These are phyloP conservation scores for Hypseocharis bilobata DNA, from an alignment of 441 rosid species.

Conservation along the genomic window DNA sequence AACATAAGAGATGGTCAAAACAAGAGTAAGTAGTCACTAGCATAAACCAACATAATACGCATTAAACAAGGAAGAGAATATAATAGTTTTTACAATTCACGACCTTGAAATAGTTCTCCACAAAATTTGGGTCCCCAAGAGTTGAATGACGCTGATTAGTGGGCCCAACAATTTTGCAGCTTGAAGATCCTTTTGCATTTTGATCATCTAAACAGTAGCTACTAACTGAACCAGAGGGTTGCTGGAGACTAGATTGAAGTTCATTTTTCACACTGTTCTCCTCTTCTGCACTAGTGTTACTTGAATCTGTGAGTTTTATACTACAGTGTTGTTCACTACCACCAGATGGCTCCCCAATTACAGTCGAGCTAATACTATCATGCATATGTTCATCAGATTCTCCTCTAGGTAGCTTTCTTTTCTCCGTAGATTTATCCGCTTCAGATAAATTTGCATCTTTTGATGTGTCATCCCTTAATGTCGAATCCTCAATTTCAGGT, in stretches of 20 bases:
- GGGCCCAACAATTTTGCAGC: slow-evolving; percentile 30
- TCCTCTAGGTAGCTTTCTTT: slow-evolving; percentile 21
- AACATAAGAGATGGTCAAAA: too few relatives aligned
- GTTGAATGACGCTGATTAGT: slow-evolving; percentile 52
- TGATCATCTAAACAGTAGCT: slow-evolving; percentile 26
- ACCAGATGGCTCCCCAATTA: slow-evolving; percentile 27
- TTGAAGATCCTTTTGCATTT: slow-evolving; percentile 24
- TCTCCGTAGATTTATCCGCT: slow-evolving; percentile 26
- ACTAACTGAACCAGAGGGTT: slow-evolving; percentile 31
- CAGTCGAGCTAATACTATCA: slow-evolving; percentile 21
- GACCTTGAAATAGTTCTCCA: slow-evolving; percentile 91
- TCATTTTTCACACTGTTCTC: slow-evolving; percentile 27
- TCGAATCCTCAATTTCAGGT: slow-evolving; percentile 29
- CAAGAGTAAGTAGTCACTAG: neutral
- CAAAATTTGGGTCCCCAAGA: slow-evolving; percentile 75
- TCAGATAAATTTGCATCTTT: slow-evolving; percentile 30
- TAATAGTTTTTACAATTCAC: slow-evolving; percentile 7
- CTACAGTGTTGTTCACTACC: slow-evolving; percentile 29
- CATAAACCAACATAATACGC: neutral
- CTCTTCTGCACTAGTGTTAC: slow-evolving; percentile 27
- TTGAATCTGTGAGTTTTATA: slow-evolving; percentile 25
- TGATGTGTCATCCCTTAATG: slow-evolving; percentile 31
- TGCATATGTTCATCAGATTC: slow-evolving; percentile 26
- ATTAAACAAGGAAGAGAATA: neutral
- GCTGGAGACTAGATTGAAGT: slow-evolving; percentile 23